Base-by-base conservation (phyloP, 768 basidiomycete genomes). In the Tricholoma sp. region DNA sequence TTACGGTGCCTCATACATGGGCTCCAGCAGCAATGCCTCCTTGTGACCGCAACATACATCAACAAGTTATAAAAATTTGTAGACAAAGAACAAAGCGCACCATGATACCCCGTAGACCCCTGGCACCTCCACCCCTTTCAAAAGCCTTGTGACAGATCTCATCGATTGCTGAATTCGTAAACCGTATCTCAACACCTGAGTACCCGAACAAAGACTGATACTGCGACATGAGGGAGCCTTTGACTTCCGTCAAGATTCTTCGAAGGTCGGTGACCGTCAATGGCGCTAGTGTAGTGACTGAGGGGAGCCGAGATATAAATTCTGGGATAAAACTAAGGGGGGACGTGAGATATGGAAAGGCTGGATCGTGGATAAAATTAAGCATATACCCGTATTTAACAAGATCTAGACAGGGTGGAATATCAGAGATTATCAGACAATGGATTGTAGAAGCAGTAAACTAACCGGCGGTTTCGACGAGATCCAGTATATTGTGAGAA, bases 1-100 rank as follows among this genome's bases (percentile, higher is more conserved):
- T 82, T 70, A 90, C 86, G 92, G 91, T 47, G 86, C 87, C 75
- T 93, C 89, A 66, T 91, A 96, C 94, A 97, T 97, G 0, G 92
- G 79, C 50, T 98, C 93, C 49, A 95, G 74, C 50, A 98, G 72
- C 2, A 95, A 68, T 18, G 78, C 69, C 72, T 97, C 95, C 90
- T 24, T 92, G 63, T 7, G 34, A n/a, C 39, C 15, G 28, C 45
- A 49, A 59, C 39, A 45, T 52, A 47, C 55, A 24, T 52, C 20
- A 52, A 28, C 18, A 42, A 33, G 15, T 17, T 37, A 7, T 32
- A 48, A 36, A 33, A 45, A 28, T 3, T n/a, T 12, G 7, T 2
- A 28, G 9, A 11, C 33, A 7, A 6, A 15, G 33, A 39, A 12
- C 11, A 33, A 49, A 54, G 66, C 76, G 59, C 49, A 88, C 91